Percentiles rank a stretch among this genome's conserved stretches.
phyloP scores from a whole-genome alignment of 2,329 filamentous ascomycete species.

The Calonectria pseudoreteaudii region DNA sequence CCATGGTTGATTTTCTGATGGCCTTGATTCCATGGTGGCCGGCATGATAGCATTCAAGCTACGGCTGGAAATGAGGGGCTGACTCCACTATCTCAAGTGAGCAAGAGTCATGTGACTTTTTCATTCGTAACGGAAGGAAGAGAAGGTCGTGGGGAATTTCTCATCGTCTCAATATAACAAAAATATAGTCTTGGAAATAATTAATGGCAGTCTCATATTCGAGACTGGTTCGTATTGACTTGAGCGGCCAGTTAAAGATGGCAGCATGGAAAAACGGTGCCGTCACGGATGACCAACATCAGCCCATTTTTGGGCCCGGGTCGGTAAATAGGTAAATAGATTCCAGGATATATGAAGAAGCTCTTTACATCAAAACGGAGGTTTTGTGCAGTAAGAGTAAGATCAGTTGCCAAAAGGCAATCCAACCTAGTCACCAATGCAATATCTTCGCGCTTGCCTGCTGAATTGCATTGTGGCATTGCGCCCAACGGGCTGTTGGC shows the following conservation, averaged over 20 bases:
- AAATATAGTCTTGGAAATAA: neutral
- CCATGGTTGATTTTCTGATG: neutral
- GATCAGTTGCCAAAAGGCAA: neutral
- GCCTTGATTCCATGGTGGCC: neutral
- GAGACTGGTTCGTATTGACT: neutral
- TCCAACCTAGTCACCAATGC: neutral
- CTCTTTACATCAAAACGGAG: neutral
- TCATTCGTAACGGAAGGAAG: neutral
- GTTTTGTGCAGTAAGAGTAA: neutral
- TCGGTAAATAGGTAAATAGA: neutral
- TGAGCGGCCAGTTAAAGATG: neutral
- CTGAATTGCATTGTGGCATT: neutral
- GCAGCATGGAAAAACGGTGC: neutral
- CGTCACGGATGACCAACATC: neutral
- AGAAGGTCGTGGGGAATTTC: neutral
- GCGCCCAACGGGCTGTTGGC: neutral
- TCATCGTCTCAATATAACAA: neutral
- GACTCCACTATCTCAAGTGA: neutral
- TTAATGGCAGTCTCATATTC: neutral
- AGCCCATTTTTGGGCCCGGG: neutral
- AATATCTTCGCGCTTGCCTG: neutral
- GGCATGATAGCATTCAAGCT: neutral
- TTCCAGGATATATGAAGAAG: neutral
- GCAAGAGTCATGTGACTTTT: neutral
- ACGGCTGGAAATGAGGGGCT: neutral